Conservation (phyloP, 164 flowering plant species). For the Umbilicus rupestris region DNA sequence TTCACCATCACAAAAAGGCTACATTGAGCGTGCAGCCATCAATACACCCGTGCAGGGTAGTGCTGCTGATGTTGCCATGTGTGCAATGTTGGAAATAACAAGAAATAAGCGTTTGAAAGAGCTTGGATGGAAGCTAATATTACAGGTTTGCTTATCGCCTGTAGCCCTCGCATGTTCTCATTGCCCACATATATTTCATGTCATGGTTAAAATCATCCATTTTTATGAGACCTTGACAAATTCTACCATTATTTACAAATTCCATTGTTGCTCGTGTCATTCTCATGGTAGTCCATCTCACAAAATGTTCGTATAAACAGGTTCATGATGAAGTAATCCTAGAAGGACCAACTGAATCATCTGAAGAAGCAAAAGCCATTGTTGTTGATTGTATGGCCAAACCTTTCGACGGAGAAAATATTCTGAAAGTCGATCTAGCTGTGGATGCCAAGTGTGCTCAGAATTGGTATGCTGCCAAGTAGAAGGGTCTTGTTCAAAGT, state of each 20-base stretch:
- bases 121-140: constrained; percentile 82
- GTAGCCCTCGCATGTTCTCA: neutral
- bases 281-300: neutral
- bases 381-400: constrained; percentile 93
- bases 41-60: constrained; percentile 99
- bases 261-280: neutral
- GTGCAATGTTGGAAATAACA: constrained; percentile 94
- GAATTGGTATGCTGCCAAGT: constrained; percentile 94
- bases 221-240: neutral
- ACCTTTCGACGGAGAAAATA: constrained; percentile 74
- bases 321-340: constrained; percentile 94
- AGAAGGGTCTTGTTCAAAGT: constrained; percentile 11
- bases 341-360: constrained; percentile 92
- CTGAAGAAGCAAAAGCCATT: constrained; percentile 75
- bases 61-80: constrained; percentile 99
- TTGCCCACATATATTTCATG: neutral
- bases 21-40: constrained; percentile 93
- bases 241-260: neutral
- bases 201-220: neutral
- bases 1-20: constrained; percentile 34
- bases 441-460: constrained; percentile 88
- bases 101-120: constrained; percentile 57
- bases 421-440: constrained; percentile 64
- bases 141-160: constrained; percentile 52
- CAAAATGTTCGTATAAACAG: constrained; percentile 24